Evolutionary conservation across 116 monocot genomes (phyloP), one percentile per base, ranked within the genome.

Genomic region (Trichopus zeylanicus): DNA sequence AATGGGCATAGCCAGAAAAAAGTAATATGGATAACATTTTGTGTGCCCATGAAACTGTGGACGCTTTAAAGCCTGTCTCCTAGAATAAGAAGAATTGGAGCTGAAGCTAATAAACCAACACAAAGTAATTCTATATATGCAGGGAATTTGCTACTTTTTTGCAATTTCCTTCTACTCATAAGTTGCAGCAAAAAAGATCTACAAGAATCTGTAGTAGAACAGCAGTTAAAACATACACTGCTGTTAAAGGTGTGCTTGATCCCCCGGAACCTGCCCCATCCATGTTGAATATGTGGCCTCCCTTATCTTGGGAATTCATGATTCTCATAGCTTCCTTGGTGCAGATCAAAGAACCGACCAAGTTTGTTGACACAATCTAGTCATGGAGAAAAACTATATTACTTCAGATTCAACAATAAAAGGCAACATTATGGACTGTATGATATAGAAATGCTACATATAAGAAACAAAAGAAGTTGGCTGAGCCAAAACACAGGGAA

Each of bases 261-360:
- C 95, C 95, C 35, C 90, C 90, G 56, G 95, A 95, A 64, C 95
- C 95, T 29, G 90, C 90, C 56, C 95, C 95, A 78, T 95, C 95
- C 95, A 95, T 95, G 68, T 95, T 95, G 63, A 95, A 95, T 65
- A 95, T 75, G 60, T 89, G 87, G 6, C 95, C 90, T 8, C 90
- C 90, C 61, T 95, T 90, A 21, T 56, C 68, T 61, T 89, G 92
- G 54, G 73, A 62, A 46, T 21, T 55, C 90, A 95, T 90, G 35
- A 84, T 57, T 53, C 62, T 78, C 78, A 95, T 87, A 32, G 95
- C 90, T 81, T 95, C 90, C 81, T 69, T 86, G 68, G 95, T 95
- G 79, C 95, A 95, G 39, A 95, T 76, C 46, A 95, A 28, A 25
- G 95, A 95, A 54, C 95, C 95, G 33, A 95, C 87, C 72, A 95